Base-by-base conservation (phyloP, 225 moss, liverwort and hornwort genomes). In the Antitrichia curtipendula region DNA sequence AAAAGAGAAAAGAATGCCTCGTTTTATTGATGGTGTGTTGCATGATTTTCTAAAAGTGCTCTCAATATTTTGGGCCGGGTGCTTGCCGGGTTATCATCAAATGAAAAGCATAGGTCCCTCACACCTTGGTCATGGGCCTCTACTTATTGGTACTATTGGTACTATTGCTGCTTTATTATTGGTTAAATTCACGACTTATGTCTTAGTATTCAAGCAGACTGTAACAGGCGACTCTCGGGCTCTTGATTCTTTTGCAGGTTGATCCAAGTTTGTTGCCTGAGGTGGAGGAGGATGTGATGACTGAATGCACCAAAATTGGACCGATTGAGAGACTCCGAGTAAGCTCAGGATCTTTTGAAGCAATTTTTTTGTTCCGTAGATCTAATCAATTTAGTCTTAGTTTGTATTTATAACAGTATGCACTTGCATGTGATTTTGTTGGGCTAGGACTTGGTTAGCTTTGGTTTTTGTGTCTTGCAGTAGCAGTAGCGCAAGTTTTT, bases 251-350 rank as follows among this genome's bases (percentile, higher is more conserved):
- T 85, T 47, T 82, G 83, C 94, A 98, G 97, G 79, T 95, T 83
- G 99, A 99, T 92, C 90, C 96, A 66, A 95, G 94, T 88, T 92
- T 99, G 87, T 87, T 97, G 86, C 94, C 96, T 80, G 99, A 99
- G 83, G 90, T 99, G 86, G 99, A 99, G 89, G 93, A 93, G 84
- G 99, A 99, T 91, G 93, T 99, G 91, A 96, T 96, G 88, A 91
- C 91, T 81, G 99, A 99, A 92, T 99, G 99, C 87, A 94, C 93
- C 78, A 99, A 99, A 93, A 87, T 99, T 82, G 99, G 99, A 71
- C 95, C 95, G 64, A 99, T 99, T 54, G 99, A 99, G 79, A 97
- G 99, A 92, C 95, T 99, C 50, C 91, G 98, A 93, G 98, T 98
- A 92, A 92, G 85, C 59, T 78, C 69, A 85, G 71, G 72, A 82